phyloP scores from a whole-genome alignment of 768 basidiomycete genomes.

The Collybia nuda region DNA sequence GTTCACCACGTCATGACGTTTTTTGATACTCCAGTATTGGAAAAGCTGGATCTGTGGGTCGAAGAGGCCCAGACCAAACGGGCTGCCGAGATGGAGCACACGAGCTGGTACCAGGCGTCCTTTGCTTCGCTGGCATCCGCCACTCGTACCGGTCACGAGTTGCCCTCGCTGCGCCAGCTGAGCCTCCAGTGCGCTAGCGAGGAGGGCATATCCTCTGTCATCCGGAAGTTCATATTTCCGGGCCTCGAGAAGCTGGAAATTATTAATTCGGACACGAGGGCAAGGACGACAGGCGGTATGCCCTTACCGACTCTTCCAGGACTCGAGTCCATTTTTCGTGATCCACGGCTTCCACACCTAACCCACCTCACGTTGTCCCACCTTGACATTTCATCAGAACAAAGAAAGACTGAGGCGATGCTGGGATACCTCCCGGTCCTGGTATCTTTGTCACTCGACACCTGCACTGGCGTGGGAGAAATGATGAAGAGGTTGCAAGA shows the following conservation, averaged over 20 bases:
- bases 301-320: slow-evolving; percentile 38
- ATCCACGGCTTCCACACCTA: slow-evolving; percentile 51
- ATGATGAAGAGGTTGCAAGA: slow-evolving; percentile 42
- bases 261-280: slow-evolving; percentile 30
- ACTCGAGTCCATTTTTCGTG: slow-evolving; percentile 53
- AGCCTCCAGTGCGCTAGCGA: slow-evolving; percentile 40
- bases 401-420: slow-evolving; percentile 36
- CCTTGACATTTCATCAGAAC: slow-evolving; percentile 39
- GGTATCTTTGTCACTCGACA: slow-evolving; percentile 44
- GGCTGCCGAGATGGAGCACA: slow-evolving; percentile 24
- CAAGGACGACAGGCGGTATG: slow-evolving; percentile 12
- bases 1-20: slow-evolving; percentile 43
- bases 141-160: slow-evolving; percentile 1
- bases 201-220: slow-evolving; percentile 33
- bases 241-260: slow-evolving; percentile 44
- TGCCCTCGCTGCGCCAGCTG: slow-evolving; percentile 37
- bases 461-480: slow-evolving; percentile 39
- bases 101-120: slow-evolving; percentile 5
- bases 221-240: slow-evolving; percentile 46
- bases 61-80: slow-evolving; percentile 14
- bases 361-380: slow-evolving; percentile 51
- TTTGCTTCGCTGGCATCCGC: neutral
- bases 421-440: slow-evolving; percentile 54
- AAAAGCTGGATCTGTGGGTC: slow-evolving; percentile 3
- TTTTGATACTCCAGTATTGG: slow-evolving; percentile 27